phyloP scores from a whole-genome alignment of 164 flowering plant species.

The Liriodendron chinense region DNA sequence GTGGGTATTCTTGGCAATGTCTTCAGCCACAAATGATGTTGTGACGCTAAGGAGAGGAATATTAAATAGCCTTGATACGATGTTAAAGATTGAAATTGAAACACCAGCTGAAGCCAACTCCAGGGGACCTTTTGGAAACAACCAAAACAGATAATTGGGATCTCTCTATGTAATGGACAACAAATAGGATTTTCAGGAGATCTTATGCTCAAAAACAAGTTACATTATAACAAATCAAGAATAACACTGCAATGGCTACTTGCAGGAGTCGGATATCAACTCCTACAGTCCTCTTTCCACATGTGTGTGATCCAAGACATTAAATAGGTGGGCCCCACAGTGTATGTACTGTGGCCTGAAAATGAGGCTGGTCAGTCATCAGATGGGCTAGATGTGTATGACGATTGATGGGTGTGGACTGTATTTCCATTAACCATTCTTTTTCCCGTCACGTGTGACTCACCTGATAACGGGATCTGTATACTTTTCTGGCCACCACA shows the following conservation, averaged over 20 bases:
- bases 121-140: constrained; percentile 54
- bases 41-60: constrained; percentile 96
- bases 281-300: too few species aligned
- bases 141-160: constrained; percentile 2
- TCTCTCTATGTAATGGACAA: not conserved
- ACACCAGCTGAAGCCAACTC: constrained; percentile 95
- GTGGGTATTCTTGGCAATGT: constrained; percentile 52
- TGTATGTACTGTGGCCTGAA: too few species aligned
- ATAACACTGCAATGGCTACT: not conserved
- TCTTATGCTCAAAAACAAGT: not conserved
- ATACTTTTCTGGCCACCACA: too few species aligned
- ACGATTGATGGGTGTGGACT: too few species aligned
- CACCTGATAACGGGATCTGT: too few species aligned
- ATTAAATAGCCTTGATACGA: constrained; percentile 87
- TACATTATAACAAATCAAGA: not conserved
- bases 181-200: not conserved
- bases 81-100: constrained; percentile 82
- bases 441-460: too few species aligned
- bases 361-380: too few species aligned
- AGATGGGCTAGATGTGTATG: too few species aligned
- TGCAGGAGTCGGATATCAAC: not conserved
- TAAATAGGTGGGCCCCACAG: not conserved
- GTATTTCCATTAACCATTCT: too few species aligned
- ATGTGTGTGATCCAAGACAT: not conserved
- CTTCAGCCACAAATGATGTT: constrained; percentile 96